phyloP scores from a whole-genome alignment of 2,329 filamentous ascomycete species.

The Epichloe brachyelytri region DNA sequence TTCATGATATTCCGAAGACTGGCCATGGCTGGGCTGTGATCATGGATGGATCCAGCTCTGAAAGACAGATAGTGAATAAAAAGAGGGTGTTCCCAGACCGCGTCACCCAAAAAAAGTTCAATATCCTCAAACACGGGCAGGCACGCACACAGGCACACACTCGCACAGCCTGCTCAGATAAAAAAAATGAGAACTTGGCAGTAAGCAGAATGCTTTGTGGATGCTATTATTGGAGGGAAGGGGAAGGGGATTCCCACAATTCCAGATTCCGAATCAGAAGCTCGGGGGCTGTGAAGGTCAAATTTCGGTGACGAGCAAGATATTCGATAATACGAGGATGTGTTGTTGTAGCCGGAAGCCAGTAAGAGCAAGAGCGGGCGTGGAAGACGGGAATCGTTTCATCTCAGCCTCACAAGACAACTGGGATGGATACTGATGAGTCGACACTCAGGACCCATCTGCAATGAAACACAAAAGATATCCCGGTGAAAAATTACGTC shows the following conservation, averaged over 20 bases:
- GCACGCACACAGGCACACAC: background rate
- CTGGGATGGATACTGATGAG: constrained; percentile 6
- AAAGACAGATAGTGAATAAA: background rate
- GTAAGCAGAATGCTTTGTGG: constrained; percentile 6
- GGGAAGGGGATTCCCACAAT: background rate
- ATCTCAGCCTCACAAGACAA: constrained; percentile 10
- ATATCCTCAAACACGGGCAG: constrained; percentile 3
- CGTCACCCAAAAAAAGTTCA: background rate
- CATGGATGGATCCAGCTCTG: constrained; percentile 22
- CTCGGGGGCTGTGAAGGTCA: constrained; percentile 7
- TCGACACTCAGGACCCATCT: constrained; percentile 12
- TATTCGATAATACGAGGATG: constrained; percentile 3
- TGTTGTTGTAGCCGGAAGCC: background rate
- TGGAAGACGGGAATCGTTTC: background rate
- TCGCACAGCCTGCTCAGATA: constrained; percentile 30
- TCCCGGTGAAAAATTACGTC: constrained; percentile 5
- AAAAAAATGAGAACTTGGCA: constrained; percentile 2
- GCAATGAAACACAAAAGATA: constrained; percentile 10
- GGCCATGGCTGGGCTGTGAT: constrained; percentile 33
- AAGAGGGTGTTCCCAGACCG: constrained; percentile 1
- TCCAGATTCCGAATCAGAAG: background rate
- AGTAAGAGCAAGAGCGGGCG: background rate
- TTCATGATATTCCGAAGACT: constrained; percentile 46
- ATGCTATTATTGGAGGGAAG: constrained; percentile 2
- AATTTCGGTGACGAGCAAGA: background rate